These are phyloP conservation scores for Chrysosporium keratinophilum DNA, from an alignment of 2,329 filamentous ascomycete species.

Conservation along the genomic window DNA sequence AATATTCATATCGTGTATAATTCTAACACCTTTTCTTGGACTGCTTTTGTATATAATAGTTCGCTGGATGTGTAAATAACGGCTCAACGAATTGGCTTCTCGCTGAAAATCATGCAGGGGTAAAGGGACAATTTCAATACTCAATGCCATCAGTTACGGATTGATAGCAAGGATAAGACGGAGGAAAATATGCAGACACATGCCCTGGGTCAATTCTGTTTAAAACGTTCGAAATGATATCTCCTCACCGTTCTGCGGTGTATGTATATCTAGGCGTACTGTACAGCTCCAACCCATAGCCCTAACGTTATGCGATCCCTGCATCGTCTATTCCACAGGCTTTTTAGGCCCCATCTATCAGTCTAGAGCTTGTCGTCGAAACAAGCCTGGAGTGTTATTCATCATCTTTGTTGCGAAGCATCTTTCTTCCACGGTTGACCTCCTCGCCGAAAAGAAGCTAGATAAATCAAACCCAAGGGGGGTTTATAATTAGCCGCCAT, in stretches of 20 bases:
- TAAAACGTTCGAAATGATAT: background rate
- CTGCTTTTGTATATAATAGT: background rate
- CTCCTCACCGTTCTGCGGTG: background rate
- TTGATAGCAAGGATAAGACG: no score
- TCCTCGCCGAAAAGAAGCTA: slow-evolving; percentile 38
- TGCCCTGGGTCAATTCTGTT: background rate
- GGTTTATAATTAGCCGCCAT: background rate
- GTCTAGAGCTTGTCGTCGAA: no score
- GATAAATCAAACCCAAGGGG: background rate
- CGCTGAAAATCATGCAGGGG: no score
- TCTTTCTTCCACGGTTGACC: slow-evolving; percentile 31
- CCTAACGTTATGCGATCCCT: background rate
- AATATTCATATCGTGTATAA: no score
- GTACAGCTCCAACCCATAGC: slow-evolving; percentile 4
- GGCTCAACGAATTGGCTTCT: background rate
- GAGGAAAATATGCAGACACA: no score
- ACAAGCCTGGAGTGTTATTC: no score
- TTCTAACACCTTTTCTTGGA: no score
- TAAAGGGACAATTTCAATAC: no score
- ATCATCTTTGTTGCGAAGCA: slow-evolving; percentile 17
- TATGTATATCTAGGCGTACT: slow-evolving; percentile 9
- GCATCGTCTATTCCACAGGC: background rate
- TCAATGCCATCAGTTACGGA: no score
- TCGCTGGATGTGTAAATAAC: background rate
- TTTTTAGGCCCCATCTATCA: background rate